These are phyloP conservation scores for Metroxylon sagu DNA, from an alignment of 176 grass and related monocot genomes.

Conservation along the genomic window DNA sequence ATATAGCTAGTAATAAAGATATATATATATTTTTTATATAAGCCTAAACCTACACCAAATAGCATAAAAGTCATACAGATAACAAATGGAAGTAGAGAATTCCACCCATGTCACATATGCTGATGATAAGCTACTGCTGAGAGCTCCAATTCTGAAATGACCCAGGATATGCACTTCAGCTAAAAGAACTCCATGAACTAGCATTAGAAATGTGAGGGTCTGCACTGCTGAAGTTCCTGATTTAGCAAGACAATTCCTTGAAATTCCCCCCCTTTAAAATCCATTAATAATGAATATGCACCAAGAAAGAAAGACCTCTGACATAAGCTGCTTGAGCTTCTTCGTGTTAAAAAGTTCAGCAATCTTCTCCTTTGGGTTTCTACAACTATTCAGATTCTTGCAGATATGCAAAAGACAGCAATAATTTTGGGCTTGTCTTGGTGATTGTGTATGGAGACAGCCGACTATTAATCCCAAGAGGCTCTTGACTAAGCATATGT, in stretches of 20 bases:
- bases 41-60: neutral
- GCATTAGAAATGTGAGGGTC: conserved; percentile 8
- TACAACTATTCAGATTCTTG: conserved; percentile 54
- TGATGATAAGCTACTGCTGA: conserved; percentile 26
- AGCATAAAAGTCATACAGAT: conserved; percentile 27
- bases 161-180: conserved; percentile 29
- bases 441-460: conserved; percentile 61
- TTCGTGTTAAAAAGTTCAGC: conserved; percentile 28
- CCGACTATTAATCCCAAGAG: conserved; percentile 73
- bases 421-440: conserved; percentile 86
- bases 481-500: conserved; percentile 47
- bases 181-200: conserved; percentile 10
- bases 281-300: conserved; percentile 17
- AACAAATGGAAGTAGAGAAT: conserved; percentile 44
- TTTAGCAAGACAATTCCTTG: conserved; percentile 4
- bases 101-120: conserved; percentile 44
- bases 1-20: neutral
- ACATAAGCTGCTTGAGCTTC: conserved; percentile 19
- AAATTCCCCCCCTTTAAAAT: neutral
- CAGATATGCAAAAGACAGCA: conserved; percentile 47
- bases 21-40: too few relatives aligned
- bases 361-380: conserved; percentile 33
- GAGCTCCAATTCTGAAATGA: conserved; percentile 30
- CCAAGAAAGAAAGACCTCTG: conserved; percentile 24
- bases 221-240: conserved; percentile 5